A percentile compares a stretch with the other conserved stretches of the same genome.
phyloP scores from a whole-genome alignment of 225 moss, liverwort and hornwort genomes.

The Bryum argenteum region DNA sequence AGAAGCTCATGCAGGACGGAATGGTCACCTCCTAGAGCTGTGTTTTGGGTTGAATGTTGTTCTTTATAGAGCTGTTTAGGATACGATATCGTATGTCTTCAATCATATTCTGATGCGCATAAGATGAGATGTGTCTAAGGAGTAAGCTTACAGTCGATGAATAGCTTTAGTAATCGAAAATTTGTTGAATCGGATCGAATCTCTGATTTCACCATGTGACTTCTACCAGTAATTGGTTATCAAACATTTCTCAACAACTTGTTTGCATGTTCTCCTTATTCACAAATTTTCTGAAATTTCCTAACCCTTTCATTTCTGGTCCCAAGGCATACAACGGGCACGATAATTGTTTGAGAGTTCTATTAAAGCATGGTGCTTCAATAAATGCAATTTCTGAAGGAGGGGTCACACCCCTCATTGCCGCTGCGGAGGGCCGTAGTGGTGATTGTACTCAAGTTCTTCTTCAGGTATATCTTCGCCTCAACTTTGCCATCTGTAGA shows the following conservation, averaged over 20 bases:
- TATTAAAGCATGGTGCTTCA: slow-evolving; percentile 33
- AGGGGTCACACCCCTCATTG: slow-evolving; percentile 43
- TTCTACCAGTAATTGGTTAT: background rate
- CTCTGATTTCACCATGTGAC: background rate
- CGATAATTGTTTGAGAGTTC: slow-evolving; percentile 32
- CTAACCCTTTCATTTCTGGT: slow-evolving; percentile 14
- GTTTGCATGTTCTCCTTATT: background rate
- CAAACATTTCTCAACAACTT: background rate
- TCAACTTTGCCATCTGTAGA: slow-evolving; percentile 1
- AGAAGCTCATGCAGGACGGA: background rate
- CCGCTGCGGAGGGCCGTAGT: slow-evolving; percentile 40
- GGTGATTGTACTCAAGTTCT: slow-evolving; percentile 37
- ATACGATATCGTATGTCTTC: slow-evolving; percentile 12
- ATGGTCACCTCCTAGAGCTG: background rate
- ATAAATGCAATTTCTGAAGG: slow-evolving; percentile 40
- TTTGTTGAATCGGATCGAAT: background rate
- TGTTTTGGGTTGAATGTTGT: background rate
- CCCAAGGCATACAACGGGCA: slow-evolving; percentile 48
- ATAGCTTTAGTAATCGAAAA: slow-evolving; percentile 13
- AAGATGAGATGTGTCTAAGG: background rate
- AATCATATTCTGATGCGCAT: background rate
- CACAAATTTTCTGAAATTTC: background rate
- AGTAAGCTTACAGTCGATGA: background rate
- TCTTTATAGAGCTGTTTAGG: background rate
- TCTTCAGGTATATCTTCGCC: slow-evolving; percentile 31